Evolutionary conservation across 148 eudicot genomes (phyloP), one percentile per base, ranked within the genome.

Genomic region (Fagopyrum homotropicum): DNA sequence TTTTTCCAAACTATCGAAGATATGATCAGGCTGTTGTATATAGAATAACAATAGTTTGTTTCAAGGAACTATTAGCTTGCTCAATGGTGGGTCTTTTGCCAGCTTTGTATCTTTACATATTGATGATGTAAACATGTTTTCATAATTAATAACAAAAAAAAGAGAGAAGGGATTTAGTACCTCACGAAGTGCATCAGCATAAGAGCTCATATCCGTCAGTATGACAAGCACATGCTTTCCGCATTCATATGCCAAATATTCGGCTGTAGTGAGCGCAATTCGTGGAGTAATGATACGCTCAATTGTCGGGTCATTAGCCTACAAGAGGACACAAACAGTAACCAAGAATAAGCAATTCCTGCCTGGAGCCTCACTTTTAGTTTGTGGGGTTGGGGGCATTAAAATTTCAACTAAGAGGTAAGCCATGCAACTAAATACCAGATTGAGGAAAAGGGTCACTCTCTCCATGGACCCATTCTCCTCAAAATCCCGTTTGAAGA

Each of bases 221-320:
- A 95, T 95, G 83, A 95, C 99, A 80, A 95, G 99, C 73, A 95
- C 99, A 69, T 95, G 99, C 90, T 95, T 95, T 54, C 99, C 99
- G 76, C 99, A 95, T 88, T 95, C 99, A 87, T 95, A 95, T 45
- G 99, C 99, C 80, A 95, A 78, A 81, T 95, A 95, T 83, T 95
- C 99, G 15, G 99, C 99, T 73, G 99, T 95, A 11, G 99, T 95
- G 77, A 95, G 86, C 78, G 99, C 99, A 86, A 95, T 95, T 75
- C 99, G 88, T 77, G 99, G 99, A 56, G 99, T 95, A 86, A 95
- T 95, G 74, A 95, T 95, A 79, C 99, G 97, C 81, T 95, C 99
- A 78, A 90, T 90, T 19, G 94, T 90, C n/a, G 94, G 94, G 73
- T 90, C 94, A 81, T 90, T 90, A 45, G 94, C 94, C 94, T 90